Evolutionary conservation across 306 rosid species (phyloP).

Genomic region (Dryas alaskensis): DNA sequence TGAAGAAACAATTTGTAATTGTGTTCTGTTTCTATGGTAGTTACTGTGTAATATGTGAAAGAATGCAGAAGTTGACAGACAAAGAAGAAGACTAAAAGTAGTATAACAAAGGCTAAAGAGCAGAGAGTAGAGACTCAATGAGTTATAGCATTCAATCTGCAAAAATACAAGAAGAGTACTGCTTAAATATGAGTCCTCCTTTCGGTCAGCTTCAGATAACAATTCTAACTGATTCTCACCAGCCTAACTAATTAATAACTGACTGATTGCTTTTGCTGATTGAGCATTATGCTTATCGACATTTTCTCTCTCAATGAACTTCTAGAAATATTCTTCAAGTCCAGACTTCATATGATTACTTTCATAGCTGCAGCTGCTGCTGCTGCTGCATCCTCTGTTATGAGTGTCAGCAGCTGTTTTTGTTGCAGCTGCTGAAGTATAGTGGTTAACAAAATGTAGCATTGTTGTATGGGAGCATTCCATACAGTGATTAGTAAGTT

Average conservation of each 20-base stretch:
- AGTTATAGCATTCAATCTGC: neutral
- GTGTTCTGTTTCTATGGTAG: neutral
- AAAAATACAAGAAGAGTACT: neutral
- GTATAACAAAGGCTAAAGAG: neutral
- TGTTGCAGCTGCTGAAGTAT: neutral
- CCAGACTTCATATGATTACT: neutral
- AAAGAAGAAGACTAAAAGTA: neutral
- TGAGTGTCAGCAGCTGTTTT: neutral
- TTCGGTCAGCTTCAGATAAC: neutral
- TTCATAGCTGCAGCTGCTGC: neutral
- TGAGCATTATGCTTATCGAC: neutral
- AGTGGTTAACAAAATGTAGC: neutral
- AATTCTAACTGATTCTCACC: neutral
- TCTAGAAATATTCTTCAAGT: neutral
- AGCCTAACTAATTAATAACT: neutral
- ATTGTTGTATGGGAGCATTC: neutral
- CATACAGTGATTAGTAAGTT: neutral
- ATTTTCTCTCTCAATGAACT: neutral
- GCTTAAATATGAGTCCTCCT: neutral
- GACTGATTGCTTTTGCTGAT: neutral
- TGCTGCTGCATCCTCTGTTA: neutral
- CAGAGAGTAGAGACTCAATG: neutral
- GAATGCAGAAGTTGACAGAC: neutral
- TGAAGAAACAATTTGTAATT: neutral
- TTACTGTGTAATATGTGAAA: neutral